Percentiles rank a stretch among this genome's conserved stretches.
Conservation (phyloP, 352 stramenopile genomes). For the Phytophthora pistaciae region DNA sequence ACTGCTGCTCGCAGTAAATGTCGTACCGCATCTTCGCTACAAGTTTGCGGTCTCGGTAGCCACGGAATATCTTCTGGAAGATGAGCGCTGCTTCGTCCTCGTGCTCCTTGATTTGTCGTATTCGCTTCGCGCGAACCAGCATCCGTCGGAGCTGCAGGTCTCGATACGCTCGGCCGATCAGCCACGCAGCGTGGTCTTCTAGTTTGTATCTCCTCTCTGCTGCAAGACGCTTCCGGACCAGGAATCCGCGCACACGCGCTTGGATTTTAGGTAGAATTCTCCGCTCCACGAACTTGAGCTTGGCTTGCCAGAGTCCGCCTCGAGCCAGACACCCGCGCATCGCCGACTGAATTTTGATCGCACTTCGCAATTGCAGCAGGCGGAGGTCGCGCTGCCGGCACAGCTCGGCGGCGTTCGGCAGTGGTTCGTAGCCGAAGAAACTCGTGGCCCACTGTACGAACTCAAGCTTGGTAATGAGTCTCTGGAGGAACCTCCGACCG, state of each 20-base stretch:
- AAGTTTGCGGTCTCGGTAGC: conserved; percentile 58
- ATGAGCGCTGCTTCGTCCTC: conserved; percentile 72
- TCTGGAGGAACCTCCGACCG: conserved; percentile 76
- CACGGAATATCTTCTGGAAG: conserved; percentile 82
- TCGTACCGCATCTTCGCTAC: conserved; percentile 58
- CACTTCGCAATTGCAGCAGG: conserved; percentile 52
- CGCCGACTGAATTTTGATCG: conserved; percentile 81
- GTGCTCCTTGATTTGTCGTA: conserved; percentile 63
- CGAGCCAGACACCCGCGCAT: conserved; percentile 84
- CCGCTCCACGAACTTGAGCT: conserved; percentile 72
- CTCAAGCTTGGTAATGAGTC: conserved; percentile 72
- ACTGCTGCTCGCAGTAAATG: conserved; percentile 49
- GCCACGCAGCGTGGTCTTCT: conserved; percentile 42
- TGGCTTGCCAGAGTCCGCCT: conserved; percentile 77
- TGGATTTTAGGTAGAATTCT: conserved; percentile 80
- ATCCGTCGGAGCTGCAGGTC: conserved; percentile 62
- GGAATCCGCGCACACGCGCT: conserved; percentile 81
- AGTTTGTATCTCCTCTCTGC: conserved; percentile 33
- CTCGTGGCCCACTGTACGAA: conserved; percentile 86
- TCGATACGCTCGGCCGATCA: conserved; percentile 64
- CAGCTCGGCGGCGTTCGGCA: conserved; percentile 84
- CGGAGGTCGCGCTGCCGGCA: conserved; percentile 66
- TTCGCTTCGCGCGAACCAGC: conserved; percentile 51
- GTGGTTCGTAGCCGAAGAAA: conserved; percentile 89
- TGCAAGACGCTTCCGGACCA: conserved; percentile 59